These are phyloP conservation scores for Glaciozyma martinii DNA, from an alignment of 768 basidiomycete species.

Conservation along the genomic window DNA sequence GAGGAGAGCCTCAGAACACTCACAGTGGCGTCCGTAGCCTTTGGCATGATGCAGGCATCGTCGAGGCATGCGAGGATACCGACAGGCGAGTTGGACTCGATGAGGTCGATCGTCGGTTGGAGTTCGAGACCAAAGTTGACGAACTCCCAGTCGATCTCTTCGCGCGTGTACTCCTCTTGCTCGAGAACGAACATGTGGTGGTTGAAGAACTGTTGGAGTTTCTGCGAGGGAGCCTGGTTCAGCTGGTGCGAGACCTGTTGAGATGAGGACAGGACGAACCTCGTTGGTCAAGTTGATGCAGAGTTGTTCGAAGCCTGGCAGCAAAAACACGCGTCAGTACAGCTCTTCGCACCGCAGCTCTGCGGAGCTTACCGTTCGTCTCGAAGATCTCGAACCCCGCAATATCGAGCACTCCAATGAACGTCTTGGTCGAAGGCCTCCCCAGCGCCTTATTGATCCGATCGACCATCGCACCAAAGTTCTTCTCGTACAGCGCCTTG, in stretches of 20 bases:
- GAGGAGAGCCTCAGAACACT: slow-evolving; percentile 43
- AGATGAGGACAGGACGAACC: background rate
- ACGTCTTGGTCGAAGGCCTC: slow-evolving; percentile 72
- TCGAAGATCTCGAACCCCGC: slow-evolving; percentile 90
- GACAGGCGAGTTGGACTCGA: slow-evolving; percentile 70
- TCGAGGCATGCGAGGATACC: slow-evolving; percentile 89
- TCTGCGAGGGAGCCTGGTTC: slow-evolving; percentile 38
- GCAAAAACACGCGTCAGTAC: background rate
- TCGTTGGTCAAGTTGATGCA: slow-evolving; percentile 99
- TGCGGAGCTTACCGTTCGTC: slow-evolving; percentile 25
- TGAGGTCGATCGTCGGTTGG: slow-evolving; percentile 96
- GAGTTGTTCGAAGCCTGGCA: slow-evolving; percentile 73
- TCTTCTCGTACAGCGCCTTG: slow-evolving; percentile 96
- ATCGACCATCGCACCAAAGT: slow-evolving; percentile 86
- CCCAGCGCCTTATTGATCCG: slow-evolving; percentile 90
- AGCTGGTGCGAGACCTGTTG: background rate
- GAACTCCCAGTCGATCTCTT: slow-evolving; percentile 95
- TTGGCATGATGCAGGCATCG: slow-evolving; percentile 99
- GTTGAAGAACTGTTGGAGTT: slow-evolving; percentile 94
- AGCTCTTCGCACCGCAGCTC: background rate
- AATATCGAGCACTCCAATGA: slow-evolving; percentile 97
- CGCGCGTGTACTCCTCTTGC: slow-evolving; percentile 95
- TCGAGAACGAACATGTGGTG: slow-evolving; percentile 99
- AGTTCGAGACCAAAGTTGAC: slow-evolving; percentile 95
- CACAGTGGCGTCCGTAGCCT: slow-evolving; percentile 88